Evolutionary conservation across 768 basidiomycete genomes (phyloP).

Genomic region (Hypsizygus marmoreus): DNA sequence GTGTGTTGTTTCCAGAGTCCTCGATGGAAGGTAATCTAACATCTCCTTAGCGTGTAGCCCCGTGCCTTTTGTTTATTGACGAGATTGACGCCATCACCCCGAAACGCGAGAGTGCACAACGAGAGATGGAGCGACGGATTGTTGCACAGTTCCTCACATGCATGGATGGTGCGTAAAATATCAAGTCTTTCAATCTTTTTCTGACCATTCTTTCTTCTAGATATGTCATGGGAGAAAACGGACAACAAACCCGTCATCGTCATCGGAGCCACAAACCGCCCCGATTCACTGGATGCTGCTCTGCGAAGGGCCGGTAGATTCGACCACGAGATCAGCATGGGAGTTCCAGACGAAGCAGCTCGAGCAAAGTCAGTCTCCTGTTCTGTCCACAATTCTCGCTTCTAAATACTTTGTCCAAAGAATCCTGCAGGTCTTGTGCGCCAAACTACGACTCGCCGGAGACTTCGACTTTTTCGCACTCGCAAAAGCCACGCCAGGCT

Average conservation of each 20-base stretch:
- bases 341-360: slow-evolving; percentile 90
- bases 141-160: slow-evolving; percentile 97
- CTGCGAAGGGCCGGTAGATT: slow-evolving; percentile 92
- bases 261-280: slow-evolving; percentile 95
- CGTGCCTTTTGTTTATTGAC: slow-evolving; percentile 94
- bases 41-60: slow-evolving; percentile 71
- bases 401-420: slow-evolving; percentile 39
- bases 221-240: slow-evolving; percentile 93
- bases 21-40: not conserved
- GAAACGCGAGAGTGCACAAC: slow-evolving; percentile 95
- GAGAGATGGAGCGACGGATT: slow-evolving; percentile 97
- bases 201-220: slow-evolving; percentile 39
- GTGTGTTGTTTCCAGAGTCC: slow-evolving; percentile 38
- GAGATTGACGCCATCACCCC: slow-evolving; percentile 98
- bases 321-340: slow-evolving; percentile 97
- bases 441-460: slow-evolving; percentile 82
- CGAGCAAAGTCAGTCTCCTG: slow-evolving; percentile 72
- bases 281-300: slow-evolving; percentile 93
- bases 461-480: slow-evolving; percentile 85
- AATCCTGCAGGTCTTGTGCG: slow-evolving; percentile 83
- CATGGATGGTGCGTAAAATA: slow-evolving; percentile 82
- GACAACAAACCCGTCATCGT: slow-evolving; percentile 92
- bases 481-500: slow-evolving; percentile 94
- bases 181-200: not conserved
- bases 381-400: not conserved